Evolutionary conservation across 108 stramenopile genomes (phyloP), one percentile per base, ranked within the genome.

Genomic region (Chaetoceros muelleri): DNA sequence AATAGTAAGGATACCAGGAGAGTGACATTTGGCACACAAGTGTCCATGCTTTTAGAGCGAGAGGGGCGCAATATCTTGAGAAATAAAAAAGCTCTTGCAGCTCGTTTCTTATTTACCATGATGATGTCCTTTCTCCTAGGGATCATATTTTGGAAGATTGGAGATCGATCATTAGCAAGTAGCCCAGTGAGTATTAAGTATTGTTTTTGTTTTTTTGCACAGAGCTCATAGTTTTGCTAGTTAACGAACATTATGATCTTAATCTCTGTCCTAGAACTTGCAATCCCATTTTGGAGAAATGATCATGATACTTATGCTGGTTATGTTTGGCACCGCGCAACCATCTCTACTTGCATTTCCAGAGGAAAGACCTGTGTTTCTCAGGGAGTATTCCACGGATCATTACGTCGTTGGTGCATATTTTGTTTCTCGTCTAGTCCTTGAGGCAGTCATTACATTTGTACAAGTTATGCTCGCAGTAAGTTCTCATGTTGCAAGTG

Each of bases 331-430:
- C 3, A 78, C 79, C 10, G 87, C 93, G 2, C 78, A 78, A 58
- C 80, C 82, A 16, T 64, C 81, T 28, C 58, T 90, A 20, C 55
- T 90, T 44, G 67, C 78, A 1, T 87, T 90, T 53, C 88, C 93
- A 7, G 71, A 84, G 44, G 85, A 94, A 68, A 75, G 93, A 7
- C 93, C 93, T 30, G 83, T 88, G 3, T 94, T 94, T 66, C 58
- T 94, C 2, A 66, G 93, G 30, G 93, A 94, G 59, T 94, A 88
- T 60, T 77, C 81, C n/a, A 90, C 85, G 24, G 85, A 85, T 49
- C 87, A 87, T 48, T 94, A 90, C 57, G 51, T 66, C 24, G 81
- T 82, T 28, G 23, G 74, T 22, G 48, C 90, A 8, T 92, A 92
- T 65, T 87, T 87, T 58, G 19, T 71, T 40, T 75, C 82, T 21